These are phyloP conservation scores for Sanghuangporus baumii DNA, from an alignment of 1,284 basidiomycete species.

Conservation along the genomic window DNA sequence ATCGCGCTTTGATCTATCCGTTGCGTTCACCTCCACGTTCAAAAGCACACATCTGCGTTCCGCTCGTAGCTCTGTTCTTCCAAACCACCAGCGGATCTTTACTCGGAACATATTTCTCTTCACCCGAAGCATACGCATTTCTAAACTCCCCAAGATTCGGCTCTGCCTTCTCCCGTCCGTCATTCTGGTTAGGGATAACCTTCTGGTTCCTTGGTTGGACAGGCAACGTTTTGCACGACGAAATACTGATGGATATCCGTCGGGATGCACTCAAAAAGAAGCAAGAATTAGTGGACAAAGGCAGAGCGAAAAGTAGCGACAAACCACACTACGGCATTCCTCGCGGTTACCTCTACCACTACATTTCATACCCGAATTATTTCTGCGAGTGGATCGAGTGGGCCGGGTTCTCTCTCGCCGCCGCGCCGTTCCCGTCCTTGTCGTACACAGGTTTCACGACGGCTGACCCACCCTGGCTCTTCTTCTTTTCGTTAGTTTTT, in stretches of 20 bases:
- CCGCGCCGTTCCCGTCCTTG: slow-evolving; percentile 35
- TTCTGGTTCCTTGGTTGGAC: slow-evolving; percentile 69
- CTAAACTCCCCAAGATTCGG: not conserved
- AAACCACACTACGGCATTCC: slow-evolving; percentile 72
- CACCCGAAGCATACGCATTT: slow-evolving; percentile 33
- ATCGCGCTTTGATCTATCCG: slow-evolving; percentile 80
- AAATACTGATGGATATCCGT: slow-evolving; percentile 75
- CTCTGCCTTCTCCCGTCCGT: slow-evolving; percentile 33
- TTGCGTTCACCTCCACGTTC: slow-evolving; percentile 79
- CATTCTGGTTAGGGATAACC: slow-evolving; percentile 58
- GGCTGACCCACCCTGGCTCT: slow-evolving; percentile 69
- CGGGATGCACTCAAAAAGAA: slow-evolving; percentile 30
- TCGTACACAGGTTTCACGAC: slow-evolving; percentile 20
- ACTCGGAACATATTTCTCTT: slow-evolving; percentile 64
- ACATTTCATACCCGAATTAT: slow-evolving; percentile 91
- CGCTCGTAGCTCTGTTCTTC: slow-evolving; percentile 55
- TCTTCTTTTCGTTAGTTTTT: slow-evolving; percentile 64
- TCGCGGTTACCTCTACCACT: slow-evolving; percentile 70
- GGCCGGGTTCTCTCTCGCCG: slow-evolving; percentile 72
- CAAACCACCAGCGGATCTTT: slow-evolving; percentile 72
- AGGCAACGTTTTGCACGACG: slow-evolving; percentile 86
- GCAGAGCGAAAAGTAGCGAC: slow-evolving; percentile 18
- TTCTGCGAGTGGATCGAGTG: slow-evolving; percentile 90
- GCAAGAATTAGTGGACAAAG: slow-evolving; percentile 19
- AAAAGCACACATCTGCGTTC: slow-evolving; percentile 66